phyloP scores from a whole-genome alignment of 2,329 filamentous ascomycete species.

The Ophiostoma sp. region DNA sequence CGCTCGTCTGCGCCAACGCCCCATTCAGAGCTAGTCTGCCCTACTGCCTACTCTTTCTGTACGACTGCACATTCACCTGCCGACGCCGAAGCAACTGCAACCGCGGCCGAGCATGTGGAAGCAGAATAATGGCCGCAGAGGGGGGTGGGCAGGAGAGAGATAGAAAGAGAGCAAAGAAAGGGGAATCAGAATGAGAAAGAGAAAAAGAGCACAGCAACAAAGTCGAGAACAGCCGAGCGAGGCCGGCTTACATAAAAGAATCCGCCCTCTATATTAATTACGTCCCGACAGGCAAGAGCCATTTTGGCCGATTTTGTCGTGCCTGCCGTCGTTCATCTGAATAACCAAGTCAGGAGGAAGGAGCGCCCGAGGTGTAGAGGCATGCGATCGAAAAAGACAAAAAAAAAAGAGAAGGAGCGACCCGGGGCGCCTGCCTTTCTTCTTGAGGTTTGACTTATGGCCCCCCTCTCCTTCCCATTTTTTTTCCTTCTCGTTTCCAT shows the following conservation, averaged over 20 bases:
- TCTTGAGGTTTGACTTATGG: not conserved
- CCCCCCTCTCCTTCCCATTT: not conserved
- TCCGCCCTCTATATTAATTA: not conserved
- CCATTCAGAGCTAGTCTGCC: constrained; percentile 6
- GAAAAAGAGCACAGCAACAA: not conserved
- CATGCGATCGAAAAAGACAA: not conserved
- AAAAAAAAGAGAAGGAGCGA: not conserved
- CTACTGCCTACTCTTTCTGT: too few relatives aligned
- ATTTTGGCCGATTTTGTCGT: not conserved
- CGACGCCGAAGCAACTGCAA: constrained; percentile 15
- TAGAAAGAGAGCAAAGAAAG: not conserved
- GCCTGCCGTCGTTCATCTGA: not conserved
- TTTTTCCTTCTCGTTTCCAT: not conserved
- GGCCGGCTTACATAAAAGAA: constrained; percentile 8
- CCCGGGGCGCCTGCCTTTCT: constrained; percentile 1
- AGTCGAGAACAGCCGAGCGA: constrained; percentile 10
- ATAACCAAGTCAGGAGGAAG: not conserved
- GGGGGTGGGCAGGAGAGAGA: not conserved
- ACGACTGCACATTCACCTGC: constrained; percentile 3
- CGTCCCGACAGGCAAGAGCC: not conserved
- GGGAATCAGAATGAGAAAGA: not conserved
- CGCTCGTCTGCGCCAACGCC: constrained; percentile 13
- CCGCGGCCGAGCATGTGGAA: not conserved
- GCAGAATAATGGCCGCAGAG: not conserved
- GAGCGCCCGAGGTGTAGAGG: not conserved